Conservation (phyloP, 805 yeast genomes). For the Metschnikowia cubensis region DNA sequence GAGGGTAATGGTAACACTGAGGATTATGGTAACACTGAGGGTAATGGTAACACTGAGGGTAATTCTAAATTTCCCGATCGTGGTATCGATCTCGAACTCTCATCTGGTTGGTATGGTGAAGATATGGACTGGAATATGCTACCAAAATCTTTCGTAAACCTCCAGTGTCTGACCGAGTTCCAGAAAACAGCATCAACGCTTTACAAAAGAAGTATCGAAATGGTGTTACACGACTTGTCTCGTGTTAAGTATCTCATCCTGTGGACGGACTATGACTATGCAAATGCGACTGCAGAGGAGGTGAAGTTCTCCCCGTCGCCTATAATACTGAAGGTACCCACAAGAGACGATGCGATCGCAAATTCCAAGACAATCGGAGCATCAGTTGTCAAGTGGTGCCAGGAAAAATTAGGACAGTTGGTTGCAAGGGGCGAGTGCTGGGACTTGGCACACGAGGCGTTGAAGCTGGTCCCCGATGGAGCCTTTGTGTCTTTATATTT, state of each 20-base stretch:
- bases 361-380: slow-evolving; percentile 29
- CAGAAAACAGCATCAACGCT: too few species aligned
- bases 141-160: too few species aligned
- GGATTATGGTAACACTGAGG: too few species aligned
- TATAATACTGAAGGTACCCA: slow-evolving; percentile 23
- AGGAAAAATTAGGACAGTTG: slow-evolving; percentile 28
- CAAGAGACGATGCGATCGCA: slow-evolving; percentile 26
- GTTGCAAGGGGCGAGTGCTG: slow-evolving; percentile 61
- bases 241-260: slow-evolving; percentile 29
- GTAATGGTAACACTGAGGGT: too few species aligned
- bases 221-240: slow-evolving; percentile 43
- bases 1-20: too few species aligned
- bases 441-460: slow-evolving; percentile 55
- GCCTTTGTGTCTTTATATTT: slow-evolving; percentile 49
- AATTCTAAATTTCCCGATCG: too few species aligned
- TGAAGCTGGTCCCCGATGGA: slow-evolving; percentile 51
- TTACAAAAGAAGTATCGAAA: too few species aligned
- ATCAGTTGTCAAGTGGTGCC: slow-evolving; percentile 19
- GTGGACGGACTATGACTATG: slow-evolving; percentile 34
- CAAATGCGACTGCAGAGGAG: slow-evolving; percentile 24
- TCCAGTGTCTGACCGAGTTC: too few species aligned
- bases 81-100: slow-evolving; percentile 38
- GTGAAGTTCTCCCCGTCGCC: slow-evolving; percentile 45
- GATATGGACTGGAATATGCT: too few species aligned
- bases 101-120: slow-evolving; percentile 43